Conservation (phyloP, 163 green algal species). For the Scenedesmus sp. region DNA sequence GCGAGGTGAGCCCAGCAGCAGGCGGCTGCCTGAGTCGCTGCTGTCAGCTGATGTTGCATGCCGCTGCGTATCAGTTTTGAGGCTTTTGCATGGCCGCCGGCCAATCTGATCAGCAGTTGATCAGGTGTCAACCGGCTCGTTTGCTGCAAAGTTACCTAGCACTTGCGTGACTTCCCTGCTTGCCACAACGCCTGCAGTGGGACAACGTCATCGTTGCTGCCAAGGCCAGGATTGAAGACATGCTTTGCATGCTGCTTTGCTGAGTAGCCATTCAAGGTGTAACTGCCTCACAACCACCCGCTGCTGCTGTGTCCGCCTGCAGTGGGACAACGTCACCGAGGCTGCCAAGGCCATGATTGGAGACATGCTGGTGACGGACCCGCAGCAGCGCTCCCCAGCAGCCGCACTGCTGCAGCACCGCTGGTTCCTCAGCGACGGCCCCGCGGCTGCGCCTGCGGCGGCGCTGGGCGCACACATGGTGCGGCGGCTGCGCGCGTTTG, state of each 20-base stretch:
- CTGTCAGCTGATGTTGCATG: neutral
- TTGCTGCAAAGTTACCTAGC: neutral
- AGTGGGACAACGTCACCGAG: constrained; percentile 92
- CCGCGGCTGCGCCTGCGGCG: neutral
- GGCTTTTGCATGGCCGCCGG: too few species aligned
- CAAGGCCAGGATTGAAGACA: too few species aligned
- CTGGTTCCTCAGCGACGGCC: constrained; percentile 83
- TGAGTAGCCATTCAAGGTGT: neutral
- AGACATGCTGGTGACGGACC: constrained; percentile 92
- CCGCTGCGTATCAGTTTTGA: too few species aligned
- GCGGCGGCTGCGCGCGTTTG: constrained; percentile 87
- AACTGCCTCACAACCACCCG: neutral
- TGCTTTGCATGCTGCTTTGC: neutral
- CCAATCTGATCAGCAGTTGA: neutral
- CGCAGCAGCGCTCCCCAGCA: constrained; percentile 83
- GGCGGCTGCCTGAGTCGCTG: neutral
- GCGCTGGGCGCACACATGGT: constrained; percentile 88
- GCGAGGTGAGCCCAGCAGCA: constrained; percentile 1
- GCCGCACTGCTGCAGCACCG: constrained; percentile 84
- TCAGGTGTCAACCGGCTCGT: neutral
- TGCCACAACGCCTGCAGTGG: too few species aligned
- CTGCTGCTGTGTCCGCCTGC: neutral
- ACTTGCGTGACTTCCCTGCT: neutral
- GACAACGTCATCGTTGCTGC: too few species aligned
- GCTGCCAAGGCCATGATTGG: constrained; percentile 93